phyloP scores from a whole-genome alignment of 2,329 filamentous ascomycete species.

The Fusarium citri region DNA sequence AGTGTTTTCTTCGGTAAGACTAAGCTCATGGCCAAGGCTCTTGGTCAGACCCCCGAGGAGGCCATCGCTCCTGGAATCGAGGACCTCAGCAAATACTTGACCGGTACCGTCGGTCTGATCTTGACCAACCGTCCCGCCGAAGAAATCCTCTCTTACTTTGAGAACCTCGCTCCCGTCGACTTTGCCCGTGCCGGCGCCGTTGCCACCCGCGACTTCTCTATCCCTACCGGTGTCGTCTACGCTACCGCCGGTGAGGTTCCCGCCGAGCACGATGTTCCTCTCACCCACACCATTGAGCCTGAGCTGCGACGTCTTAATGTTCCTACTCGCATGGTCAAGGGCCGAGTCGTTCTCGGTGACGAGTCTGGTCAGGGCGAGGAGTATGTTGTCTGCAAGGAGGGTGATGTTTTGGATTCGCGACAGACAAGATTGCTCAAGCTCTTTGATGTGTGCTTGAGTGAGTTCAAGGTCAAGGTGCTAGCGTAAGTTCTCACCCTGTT shows the following conservation, averaged over 20 bases:
- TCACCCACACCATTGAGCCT: slow-evolving; percentile 90
- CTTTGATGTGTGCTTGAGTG: slow-evolving; percentile 89
- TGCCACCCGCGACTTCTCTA: slow-evolving; percentile 79
- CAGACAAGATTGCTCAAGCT: slow-evolving; percentile 95
- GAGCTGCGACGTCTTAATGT: slow-evolving; percentile 90
- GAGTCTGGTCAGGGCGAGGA: slow-evolving; percentile 64
- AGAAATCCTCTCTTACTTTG: slow-evolving; percentile 79
- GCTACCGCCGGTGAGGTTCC: slow-evolving; percentile 83
- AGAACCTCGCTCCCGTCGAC: slow-evolving; percentile 78
- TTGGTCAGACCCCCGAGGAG: slow-evolving; percentile 81
- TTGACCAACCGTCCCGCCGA: slow-evolving; percentile 83
- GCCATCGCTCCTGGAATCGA: slow-evolving; percentile 84
- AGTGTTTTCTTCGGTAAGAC: slow-evolving; percentile 99
- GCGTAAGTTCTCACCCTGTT: slow-evolving; percentile 64
- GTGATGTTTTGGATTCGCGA: slow-evolving; percentile 85
- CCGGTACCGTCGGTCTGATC: slow-evolving; percentile 87
- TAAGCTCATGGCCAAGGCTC: slow-evolving; percentile 97
- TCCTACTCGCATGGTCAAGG: slow-evolving; percentile 88
- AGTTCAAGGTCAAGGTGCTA: slow-evolving; percentile 85
- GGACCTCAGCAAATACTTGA: slow-evolving; percentile 74
- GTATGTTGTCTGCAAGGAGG: slow-evolving; percentile 87
- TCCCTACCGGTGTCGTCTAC: slow-evolving; percentile 87
- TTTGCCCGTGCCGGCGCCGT: slow-evolving; percentile 88
- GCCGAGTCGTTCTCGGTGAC: slow-evolving; percentile 80
- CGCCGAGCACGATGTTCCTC: slow-evolving; percentile 82